These are phyloP conservation scores for Oropetium thomaeum DNA, from an alignment of 176 grass and related monocot species.

Conservation along the genomic window DNA sequence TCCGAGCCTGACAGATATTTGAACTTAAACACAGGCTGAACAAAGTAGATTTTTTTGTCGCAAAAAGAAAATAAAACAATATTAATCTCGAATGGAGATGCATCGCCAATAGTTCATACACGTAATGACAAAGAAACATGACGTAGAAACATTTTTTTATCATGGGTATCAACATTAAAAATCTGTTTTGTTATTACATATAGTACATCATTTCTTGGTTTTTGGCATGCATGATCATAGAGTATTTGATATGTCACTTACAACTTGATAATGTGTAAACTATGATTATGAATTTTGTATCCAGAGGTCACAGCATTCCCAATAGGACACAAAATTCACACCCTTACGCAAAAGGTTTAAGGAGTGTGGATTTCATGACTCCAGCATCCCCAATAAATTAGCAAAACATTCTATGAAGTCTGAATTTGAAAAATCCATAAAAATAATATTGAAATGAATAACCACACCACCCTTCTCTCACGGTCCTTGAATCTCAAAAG, in stretches of 20 bases:
- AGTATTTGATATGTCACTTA: neutral
- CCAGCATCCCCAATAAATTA: too few relatives aligned
- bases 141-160: neutral
- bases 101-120: neutral
- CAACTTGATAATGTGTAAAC: neutral
- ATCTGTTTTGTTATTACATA: neutral
- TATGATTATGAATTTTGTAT: neutral
- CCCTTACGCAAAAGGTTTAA: too few relatives aligned
- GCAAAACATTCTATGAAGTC: neutral
- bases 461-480: neutral
- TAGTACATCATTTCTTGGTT: neutral
- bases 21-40: slow-evolving; percentile 1
- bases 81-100: neutral
- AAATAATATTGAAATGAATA: neutral
- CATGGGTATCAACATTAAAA: neutral
- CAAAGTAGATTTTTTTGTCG: neutral
- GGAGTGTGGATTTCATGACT: too few relatives aligned
- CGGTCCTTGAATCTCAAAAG: neutral
- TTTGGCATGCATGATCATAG: neutral
- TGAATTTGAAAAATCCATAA: neutral
- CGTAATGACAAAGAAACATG: neutral
- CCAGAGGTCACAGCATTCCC: neutral
- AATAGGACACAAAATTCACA: too few relatives aligned
- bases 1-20: neutral
- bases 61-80: neutral